Conservation (phyloP, 2,329 filamentous ascomycete species). For the Beauveria scarabaeidicola region DNA sequence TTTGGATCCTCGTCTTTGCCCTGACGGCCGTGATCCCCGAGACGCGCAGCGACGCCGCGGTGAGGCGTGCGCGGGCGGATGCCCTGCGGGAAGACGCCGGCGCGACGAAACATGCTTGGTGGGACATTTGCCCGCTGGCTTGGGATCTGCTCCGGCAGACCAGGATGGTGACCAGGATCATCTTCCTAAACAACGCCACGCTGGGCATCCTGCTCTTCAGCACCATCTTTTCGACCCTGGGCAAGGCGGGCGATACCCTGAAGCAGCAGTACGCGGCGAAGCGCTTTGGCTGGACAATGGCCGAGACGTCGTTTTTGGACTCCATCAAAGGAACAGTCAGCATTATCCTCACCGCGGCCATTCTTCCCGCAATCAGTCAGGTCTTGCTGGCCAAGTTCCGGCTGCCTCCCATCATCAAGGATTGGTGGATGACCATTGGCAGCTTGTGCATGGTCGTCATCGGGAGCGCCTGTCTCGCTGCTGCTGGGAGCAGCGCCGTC, state of each 20-base stretch:
- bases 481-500: background rate
- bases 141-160: background rate
- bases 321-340: background rate
- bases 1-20: conserved; percentile 6
- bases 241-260: background rate
- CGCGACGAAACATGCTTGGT: background rate
- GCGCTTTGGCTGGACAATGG: conserved; percentile 9
- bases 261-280: conserved; percentile 10
- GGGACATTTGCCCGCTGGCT: background rate
- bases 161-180: background rate
- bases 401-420: background rate
- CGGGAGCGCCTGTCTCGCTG: background rate
- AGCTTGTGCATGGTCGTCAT: background rate
- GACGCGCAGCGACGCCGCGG: conserved; percentile 1
- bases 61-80: conserved; percentile 5
- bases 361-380: conserved; percentile 3
- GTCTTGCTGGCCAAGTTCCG: background rate
- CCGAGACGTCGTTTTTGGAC: background rate
- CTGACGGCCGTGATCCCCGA: conserved; percentile 14
- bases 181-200: background rate
- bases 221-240: background rate
- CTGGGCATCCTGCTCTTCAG: conserved; percentile 6
- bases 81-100: background rate
- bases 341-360: background rate
- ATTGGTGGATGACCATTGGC: conserved; percentile 2